phyloP scores from a whole-genome alignment of 1,284 basidiomycete species.

The Cryptococcus sp. region DNA sequence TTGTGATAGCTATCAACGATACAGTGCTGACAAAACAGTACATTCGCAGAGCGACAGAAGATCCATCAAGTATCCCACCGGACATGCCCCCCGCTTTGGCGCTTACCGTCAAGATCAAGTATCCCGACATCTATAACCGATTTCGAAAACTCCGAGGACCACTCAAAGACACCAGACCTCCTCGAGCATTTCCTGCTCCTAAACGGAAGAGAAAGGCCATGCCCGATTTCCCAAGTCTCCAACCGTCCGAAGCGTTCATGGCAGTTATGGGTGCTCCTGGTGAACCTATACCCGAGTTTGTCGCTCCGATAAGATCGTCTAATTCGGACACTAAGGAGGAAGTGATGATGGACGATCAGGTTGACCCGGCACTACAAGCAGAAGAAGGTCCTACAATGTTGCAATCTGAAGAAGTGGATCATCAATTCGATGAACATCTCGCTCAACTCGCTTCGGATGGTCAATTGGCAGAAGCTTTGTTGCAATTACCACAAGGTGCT shows the following conservation, averaged over 20 bases:
- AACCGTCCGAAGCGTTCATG: background rate
- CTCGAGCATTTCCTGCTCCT: constrained; percentile 7
- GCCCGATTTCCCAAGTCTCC: background rate
- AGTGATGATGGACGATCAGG: no score
- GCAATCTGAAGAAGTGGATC: background rate
- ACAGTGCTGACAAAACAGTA: constrained; percentile 19
- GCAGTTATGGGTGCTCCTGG: no score
- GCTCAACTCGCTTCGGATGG: background rate
- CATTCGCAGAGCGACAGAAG: constrained; percentile 28
- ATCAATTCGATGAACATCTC: background rate
- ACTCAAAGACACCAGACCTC: constrained; percentile 34
- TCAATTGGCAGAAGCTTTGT: background rate
- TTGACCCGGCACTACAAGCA: background rate
- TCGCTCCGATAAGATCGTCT: no score
- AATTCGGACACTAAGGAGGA: no score
- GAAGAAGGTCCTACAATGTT: background rate
- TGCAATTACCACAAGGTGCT: background rate
- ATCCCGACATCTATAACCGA: constrained; percentile 46
- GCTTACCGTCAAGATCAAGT: constrained; percentile 39
- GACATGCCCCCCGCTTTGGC: constrained; percentile 39
- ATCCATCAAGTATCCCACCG: constrained; percentile 27
- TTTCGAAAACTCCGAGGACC: constrained; percentile 43
- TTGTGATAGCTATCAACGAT: background rate
- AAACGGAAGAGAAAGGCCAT: background rate
- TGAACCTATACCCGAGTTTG: no score